phyloP scores from a whole-genome alignment of 305 asterid genomes.

The Fraxinus paxiana region DNA sequence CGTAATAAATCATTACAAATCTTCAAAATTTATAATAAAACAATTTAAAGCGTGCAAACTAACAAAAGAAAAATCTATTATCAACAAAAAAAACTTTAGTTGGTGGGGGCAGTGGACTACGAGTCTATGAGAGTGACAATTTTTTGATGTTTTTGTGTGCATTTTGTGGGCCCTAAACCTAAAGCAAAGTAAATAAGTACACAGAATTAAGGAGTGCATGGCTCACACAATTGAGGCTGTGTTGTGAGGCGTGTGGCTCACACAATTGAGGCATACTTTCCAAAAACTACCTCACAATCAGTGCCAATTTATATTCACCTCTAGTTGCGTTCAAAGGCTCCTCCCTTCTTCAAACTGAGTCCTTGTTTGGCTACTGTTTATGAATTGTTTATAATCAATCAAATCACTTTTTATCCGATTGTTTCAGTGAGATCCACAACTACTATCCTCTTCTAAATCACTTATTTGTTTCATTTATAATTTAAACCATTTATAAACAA shows the following conservation, averaged over 20 bases:
- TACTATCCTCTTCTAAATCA: background rate
- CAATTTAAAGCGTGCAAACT: background rate
- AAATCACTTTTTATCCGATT: background rate
- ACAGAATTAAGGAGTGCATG: background rate
- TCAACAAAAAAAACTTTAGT: background rate
- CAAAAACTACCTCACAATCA: background rate
- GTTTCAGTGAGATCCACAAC: background rate
- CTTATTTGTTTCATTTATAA: background rate
- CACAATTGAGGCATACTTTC: background rate
- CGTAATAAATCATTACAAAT: background rate
- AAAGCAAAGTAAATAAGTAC: background rate
- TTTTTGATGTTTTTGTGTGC: background rate
- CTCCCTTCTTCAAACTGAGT: background rate
- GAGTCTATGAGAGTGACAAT: background rate
- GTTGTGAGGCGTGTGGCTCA: background rate
- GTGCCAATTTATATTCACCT: background rate
- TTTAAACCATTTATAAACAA: background rate
- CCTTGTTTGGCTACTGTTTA: background rate
- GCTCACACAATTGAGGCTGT: background rate
- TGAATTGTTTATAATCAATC: background rate
- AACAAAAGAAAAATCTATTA: background rate
- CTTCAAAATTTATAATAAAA: background rate
- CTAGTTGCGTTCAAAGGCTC: background rate
- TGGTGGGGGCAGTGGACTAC: background rate
- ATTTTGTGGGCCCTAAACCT: background rate